These are phyloP conservation scores for Achaetomium macrosporum DNA, from an alignment of 2,329 filamentous ascomycete genomes.

Conservation along the genomic window DNA sequence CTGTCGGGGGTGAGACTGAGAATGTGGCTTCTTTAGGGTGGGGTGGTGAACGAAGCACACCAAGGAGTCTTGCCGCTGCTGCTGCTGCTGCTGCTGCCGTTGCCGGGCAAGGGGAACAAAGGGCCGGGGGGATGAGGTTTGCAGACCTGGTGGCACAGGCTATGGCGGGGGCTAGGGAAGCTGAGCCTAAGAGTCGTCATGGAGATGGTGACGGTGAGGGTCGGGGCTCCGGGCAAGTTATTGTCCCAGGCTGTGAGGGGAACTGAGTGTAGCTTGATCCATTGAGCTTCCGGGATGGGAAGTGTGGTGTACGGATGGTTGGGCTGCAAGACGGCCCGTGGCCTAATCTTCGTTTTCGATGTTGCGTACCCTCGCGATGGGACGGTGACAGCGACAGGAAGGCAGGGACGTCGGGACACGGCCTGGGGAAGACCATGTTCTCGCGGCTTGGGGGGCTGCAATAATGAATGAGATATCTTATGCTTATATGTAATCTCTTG, in stretches of 20 bases:
- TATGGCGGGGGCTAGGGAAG: slow-evolving; percentile 10
- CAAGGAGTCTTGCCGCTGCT: slow-evolving; percentile 1
- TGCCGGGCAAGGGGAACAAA: neutral
- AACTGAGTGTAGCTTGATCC: neutral
- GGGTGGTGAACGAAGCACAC: neutral
- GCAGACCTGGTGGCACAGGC: slow-evolving; percentile 20
- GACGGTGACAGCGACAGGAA: too few species aligned
- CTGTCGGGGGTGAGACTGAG: neutral
- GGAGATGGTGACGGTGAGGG: neutral
- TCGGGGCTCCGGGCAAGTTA: neutral
- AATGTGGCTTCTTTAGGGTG: neutral
- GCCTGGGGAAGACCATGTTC: too few species aligned
- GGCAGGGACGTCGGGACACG: too few species aligned
- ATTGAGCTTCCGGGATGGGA: neutral
- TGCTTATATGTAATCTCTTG: too few species aligned
- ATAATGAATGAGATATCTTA: too few species aligned
- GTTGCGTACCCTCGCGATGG: too few species aligned
- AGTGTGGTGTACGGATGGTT: too few species aligned
- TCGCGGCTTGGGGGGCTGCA: too few species aligned
- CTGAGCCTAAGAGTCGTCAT: neutral
- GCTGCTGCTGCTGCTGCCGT: neutral
- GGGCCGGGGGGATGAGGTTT: slow-evolving; percentile 8
- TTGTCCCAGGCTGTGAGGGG: neutral
- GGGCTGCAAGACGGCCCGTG: too few species aligned
- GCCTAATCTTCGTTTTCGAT: too few species aligned